These are phyloP conservation scores for Pseudotulostoma volvatum DNA, from an alignment of 495 filamentous ascomycete genomes.

Conservation along the genomic window DNA sequence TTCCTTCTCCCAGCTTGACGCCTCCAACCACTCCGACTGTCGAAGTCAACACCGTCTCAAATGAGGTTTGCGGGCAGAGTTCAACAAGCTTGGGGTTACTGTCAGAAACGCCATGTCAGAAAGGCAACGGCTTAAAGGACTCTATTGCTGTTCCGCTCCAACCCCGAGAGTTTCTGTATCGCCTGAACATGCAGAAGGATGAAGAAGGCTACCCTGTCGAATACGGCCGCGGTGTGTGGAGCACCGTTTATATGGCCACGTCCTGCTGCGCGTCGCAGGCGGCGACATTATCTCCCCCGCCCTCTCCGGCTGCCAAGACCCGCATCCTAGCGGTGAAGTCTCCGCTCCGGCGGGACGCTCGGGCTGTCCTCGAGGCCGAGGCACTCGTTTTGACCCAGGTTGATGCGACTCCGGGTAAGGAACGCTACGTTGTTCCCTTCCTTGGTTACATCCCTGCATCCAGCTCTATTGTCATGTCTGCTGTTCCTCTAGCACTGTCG, in stretches of 20 bases:
- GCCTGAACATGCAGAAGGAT: slow-evolving; percentile 21
- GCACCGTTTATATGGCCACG: slow-evolving; percentile 39
- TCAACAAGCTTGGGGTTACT: too few species aligned
- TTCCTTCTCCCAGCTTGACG: neutral
- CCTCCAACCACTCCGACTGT: neutral
- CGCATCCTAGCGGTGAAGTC: slow-evolving; percentile 39
- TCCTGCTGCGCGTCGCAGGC: slow-evolving; percentile 7
- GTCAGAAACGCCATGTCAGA: too few species aligned
- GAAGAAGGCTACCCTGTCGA: slow-evolving; percentile 16
- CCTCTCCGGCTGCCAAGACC: slow-evolving; percentile 23
- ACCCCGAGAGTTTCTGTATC: slow-evolving; percentile 17
- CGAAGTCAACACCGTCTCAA: neutral
- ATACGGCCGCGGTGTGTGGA: slow-evolving; percentile 44
- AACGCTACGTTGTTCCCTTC: slow-evolving; percentile 36
- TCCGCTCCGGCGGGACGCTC: slow-evolving; percentile 31
- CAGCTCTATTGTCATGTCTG: slow-evolving; percentile 35
- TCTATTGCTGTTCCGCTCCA: neutral
- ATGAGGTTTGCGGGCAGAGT: too few species aligned
- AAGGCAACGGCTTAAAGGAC: too few species aligned
- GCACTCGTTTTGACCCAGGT: slow-evolving; percentile 36
- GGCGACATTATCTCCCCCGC: slow-evolving; percentile 25
- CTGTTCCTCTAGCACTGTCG: slow-evolving; percentile 34
- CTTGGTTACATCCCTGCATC: slow-evolving; percentile 34
- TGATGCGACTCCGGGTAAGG: slow-evolving; percentile 16
- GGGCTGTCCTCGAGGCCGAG: slow-evolving; percentile 33